Evolutionary conservation across 768 basidiomycete genomes (phyloP).

Genomic region (Rhizopogon sp.): DNA sequence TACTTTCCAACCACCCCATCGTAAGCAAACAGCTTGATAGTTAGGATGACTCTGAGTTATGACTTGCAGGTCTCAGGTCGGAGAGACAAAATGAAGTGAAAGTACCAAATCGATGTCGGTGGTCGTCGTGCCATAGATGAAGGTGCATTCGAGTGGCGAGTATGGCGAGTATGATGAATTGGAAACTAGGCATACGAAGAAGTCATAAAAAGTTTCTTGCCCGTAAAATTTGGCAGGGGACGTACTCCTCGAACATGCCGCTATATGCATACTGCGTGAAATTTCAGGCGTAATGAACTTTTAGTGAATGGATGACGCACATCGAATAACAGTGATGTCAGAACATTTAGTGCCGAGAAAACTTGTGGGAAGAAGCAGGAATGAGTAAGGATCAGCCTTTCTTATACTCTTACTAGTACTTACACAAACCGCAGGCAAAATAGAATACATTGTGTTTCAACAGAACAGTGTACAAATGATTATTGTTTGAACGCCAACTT

Average conservation of each 20-base stretch:
- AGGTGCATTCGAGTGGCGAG: slow-evolving; percentile 6
- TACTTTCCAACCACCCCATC: not conserved
- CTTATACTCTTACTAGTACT: not conserved
- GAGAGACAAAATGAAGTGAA: not conserved
- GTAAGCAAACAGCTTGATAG: not conserved
- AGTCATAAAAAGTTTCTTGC: not conserved
- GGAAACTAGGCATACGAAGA: not conserved
- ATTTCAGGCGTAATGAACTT: not conserved
- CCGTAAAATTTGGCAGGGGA: not conserved
- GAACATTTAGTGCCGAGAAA: slow-evolving; percentile 1
- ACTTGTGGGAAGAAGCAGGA: not conserved
- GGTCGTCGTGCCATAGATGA: not conserved
- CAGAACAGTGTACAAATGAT: not conserved
- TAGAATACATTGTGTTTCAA: slow-evolving; percentile 6
- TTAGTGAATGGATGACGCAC: not conserved
- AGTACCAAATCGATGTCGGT: too few species aligned
- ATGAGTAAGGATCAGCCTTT: too few species aligned
- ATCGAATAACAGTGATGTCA: slow-evolving; percentile 1
- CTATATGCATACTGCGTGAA: slow-evolving; percentile 1
- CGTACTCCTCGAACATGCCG: slow-evolving; percentile 5
- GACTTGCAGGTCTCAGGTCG: not conserved
- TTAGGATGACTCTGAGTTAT: not conserved
- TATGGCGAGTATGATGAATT: not conserved
- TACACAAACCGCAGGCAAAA: slow-evolving; percentile 4
- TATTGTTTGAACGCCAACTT: not conserved